Evolutionary conservation across 2,329 filamentous ascomycete genomes (phyloP).

Genomic region (Ambrosiella cleistominuta): DNA sequence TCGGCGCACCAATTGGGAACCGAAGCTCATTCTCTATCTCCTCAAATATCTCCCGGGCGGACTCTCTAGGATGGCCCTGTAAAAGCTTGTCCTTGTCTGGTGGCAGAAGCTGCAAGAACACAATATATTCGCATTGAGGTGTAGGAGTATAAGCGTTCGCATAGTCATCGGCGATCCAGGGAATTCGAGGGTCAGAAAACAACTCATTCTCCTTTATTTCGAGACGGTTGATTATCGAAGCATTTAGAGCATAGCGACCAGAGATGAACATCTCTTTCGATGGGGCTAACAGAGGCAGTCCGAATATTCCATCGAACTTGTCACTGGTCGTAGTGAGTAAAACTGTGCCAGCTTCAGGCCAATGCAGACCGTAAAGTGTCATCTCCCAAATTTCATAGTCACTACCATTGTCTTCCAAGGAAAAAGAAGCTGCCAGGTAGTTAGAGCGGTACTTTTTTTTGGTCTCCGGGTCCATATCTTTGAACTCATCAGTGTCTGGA

Average conservation of each 20-base stretch:
- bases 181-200: slow-evolving; percentile 42
- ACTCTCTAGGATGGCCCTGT: background rate
- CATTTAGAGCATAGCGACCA: slow-evolving; percentile 49
- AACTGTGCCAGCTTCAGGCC: slow-evolving; percentile 60
- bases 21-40: slow-evolving; percentile 45
- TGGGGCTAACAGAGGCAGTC: slow-evolving; percentile 65
- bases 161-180: slow-evolving; percentile 51
- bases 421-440: slow-evolving; percentile 10
- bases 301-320: slow-evolving; percentile 85
- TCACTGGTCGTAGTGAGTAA: slow-evolving; percentile 80
- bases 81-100: slow-evolving; percentile 20
- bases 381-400: slow-evolving; percentile 53
- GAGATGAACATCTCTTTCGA: slow-evolving; percentile 36
- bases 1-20: slow-evolving; percentile 40
- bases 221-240: slow-evolving; percentile 50
- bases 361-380: slow-evolving; percentile 69
- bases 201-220: slow-evolving; percentile 45
- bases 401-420: slow-evolving; percentile 10
- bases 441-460: slow-evolving; percentile 7
- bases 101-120: slow-evolving; percentile 66
- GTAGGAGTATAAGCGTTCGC: slow-evolving; percentile 26
- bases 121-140: slow-evolving; percentile 62
- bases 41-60: slow-evolving; percentile 19
- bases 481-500: slow-evolving; percentile 6
- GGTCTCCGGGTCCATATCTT: slow-evolving; percentile 17